Evolutionary conservation across 2,329 filamentous ascomycete species (phyloP).

Genomic region (Seiridium unicorne): DNA sequence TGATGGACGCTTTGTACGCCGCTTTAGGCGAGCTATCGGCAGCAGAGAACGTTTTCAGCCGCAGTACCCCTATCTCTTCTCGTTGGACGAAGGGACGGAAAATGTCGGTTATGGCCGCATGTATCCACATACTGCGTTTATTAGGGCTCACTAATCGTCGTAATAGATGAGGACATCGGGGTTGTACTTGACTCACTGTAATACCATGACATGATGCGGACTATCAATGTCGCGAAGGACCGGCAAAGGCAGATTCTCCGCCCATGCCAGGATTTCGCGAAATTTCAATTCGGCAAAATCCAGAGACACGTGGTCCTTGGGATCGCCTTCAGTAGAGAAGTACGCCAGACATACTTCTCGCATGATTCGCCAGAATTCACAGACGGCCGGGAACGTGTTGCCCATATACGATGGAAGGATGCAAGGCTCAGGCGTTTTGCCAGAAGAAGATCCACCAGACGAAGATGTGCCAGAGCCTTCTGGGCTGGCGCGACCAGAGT

Average conservation of each 20-base stretch:
- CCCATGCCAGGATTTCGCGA: conserved; percentile 37
- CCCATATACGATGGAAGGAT: conserved; percentile 14
- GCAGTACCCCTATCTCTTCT: neutral
- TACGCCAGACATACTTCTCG: conserved; percentile 11
- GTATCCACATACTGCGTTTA: conserved; percentile 34
- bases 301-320: conserved; percentile 12
- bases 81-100: conserved; percentile 27
- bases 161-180: neutral
- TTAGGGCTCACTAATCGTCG: too few species aligned
- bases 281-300: conserved; percentile 34
- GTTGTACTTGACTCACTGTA: conserved; percentile 28
- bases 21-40: conserved; percentile 25
- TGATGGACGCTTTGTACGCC: conserved; percentile 31
- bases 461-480: neutral
- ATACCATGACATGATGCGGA: conserved; percentile 31
- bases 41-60: conserved; percentile 29
- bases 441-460: too few species aligned
- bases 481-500: neutral
- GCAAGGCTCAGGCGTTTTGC: too few species aligned
- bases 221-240: conserved; percentile 22
- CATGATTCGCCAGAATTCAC: conserved; percentile 37
- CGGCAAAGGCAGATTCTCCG: conserved; percentile 26
- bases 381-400: conserved; percentile 27
- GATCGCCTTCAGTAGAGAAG: neutral
- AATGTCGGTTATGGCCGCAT: conserved; percentile 35